Evolutionary conservation across 139 green algal genomes (phyloP).

Genomic region (Volvox africanus): DNA sequence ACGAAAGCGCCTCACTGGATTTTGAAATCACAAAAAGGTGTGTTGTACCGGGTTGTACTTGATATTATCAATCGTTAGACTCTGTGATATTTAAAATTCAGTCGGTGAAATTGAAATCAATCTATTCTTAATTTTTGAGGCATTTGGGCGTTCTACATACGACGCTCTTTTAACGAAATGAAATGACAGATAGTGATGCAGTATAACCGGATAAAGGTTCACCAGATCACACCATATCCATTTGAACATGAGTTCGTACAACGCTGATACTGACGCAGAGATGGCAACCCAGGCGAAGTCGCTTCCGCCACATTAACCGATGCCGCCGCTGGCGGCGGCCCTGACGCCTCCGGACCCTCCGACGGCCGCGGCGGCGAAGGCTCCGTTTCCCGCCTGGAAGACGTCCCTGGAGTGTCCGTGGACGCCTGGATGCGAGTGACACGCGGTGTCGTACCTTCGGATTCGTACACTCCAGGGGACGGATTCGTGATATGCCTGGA

Average conservation of each 20-base stretch:
- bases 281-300: conserved; percentile 1
- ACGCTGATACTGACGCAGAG: too few species aligned
- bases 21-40: conserved; percentile 44
- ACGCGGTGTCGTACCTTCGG: conserved; percentile 58
- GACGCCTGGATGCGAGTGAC: conserved; percentile 68
- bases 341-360: background rate
- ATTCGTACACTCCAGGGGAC: conserved; percentile 70
- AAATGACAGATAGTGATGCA: too few species aligned
- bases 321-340: background rate
- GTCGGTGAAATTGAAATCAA: too few species aligned
- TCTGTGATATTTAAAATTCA: too few species aligned
- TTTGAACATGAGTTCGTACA: too few species aligned
- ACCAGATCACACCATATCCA: too few species aligned
- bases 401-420: conserved; percentile 67
- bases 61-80: too few species aligned
- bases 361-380: background rate
- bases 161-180: too few species aligned
- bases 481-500: conserved; percentile 71
- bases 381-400: conserved; percentile 44
- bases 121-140: too few species aligned
- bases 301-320: background rate
- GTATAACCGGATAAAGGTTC: too few species aligned
- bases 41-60: too few species aligned
- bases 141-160: too few species aligned
- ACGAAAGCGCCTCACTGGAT: conserved; percentile 66